These are phyloP conservation scores for Plasmodium inui DNA, from an alignment of 169 alveolate genomes.

Conservation along the genomic window DNA sequence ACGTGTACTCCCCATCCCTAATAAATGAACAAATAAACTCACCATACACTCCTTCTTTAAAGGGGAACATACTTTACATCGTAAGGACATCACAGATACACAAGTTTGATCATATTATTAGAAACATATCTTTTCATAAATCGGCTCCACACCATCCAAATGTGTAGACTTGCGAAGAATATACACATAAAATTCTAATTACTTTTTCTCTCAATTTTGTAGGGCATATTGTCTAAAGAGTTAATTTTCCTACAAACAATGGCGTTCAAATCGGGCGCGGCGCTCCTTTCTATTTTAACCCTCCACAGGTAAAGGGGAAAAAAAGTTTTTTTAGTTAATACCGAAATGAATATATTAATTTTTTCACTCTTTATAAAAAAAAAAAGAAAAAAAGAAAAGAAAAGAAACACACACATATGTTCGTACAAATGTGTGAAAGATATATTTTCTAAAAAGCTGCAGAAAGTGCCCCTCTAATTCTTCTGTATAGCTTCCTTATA, in stretches of 20 bases:
- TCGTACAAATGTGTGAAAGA: background rate
- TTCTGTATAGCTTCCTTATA: background rate
- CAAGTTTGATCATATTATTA: background rate
- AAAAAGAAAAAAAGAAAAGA: background rate
- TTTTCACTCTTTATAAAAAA: background rate
- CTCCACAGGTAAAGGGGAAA: background rate
- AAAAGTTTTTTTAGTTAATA: background rate
- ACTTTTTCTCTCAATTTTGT: background rate
- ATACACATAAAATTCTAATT: background rate
- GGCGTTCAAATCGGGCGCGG: background rate
- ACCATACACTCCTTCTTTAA: background rate
- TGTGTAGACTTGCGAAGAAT: background rate
- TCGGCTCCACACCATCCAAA: background rate
- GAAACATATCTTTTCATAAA: background rate
- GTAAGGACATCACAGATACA: background rate
- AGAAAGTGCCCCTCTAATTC: background rate
- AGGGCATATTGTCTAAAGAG: background rate
- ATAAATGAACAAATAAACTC: background rate
- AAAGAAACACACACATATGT: background rate
- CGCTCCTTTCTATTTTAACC: background rate
- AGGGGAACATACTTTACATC: background rate
- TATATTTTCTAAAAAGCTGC: background rate
- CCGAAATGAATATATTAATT: background rate
- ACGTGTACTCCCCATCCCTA: background rate
- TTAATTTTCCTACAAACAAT: background rate